phyloP scores from a whole-genome alignment of 192 early-diverging fungal species.

The Entophlyctis luteolus region DNA sequence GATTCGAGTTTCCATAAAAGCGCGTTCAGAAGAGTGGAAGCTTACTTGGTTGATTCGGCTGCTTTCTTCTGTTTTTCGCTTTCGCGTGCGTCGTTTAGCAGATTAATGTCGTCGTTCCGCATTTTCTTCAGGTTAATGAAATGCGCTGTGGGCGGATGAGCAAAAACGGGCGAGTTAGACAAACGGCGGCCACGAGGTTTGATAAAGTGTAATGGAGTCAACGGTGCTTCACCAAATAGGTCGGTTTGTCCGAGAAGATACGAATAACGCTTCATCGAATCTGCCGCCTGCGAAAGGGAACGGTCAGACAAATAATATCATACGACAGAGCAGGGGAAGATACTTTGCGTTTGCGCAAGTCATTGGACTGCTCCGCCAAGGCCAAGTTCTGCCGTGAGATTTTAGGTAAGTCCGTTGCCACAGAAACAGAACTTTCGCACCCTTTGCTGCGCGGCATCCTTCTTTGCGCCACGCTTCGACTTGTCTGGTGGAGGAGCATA shows the following conservation, averaged over 20 bases:
- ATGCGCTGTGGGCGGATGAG: constrained; percentile 38
- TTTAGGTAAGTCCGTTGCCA: background rate
- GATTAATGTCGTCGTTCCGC: constrained; percentile 32
- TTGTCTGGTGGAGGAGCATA: background rate
- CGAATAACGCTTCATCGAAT: constrained; percentile 61
- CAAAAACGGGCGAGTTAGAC: background rate
- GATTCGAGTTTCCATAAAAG: background rate
- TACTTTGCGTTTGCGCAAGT: constrained; percentile 1
- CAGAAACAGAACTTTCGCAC: background rate
- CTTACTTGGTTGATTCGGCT: background rate
- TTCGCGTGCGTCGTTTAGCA: constrained; percentile 31
- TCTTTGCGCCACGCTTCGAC: background rate
- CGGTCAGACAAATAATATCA: background rate
- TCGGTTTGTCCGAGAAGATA: constrained; percentile 73
- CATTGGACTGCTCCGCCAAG: background rate
- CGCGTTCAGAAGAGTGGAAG: no score
- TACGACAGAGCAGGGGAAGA: background rate
- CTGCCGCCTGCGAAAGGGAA: constrained; percentile 41
- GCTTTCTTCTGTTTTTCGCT: constrained; percentile 46
- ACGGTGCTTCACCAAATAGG: constrained; percentile 48
- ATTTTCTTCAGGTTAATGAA: constrained; percentile 59
- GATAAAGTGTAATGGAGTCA: background rate
- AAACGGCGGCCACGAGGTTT: background rate
- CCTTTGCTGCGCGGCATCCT: background rate
- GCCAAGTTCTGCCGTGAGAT: background rate